phyloP scores from a whole-genome alignment of 768 basidiomycete genomes.

The Mycena haematopus region DNA sequence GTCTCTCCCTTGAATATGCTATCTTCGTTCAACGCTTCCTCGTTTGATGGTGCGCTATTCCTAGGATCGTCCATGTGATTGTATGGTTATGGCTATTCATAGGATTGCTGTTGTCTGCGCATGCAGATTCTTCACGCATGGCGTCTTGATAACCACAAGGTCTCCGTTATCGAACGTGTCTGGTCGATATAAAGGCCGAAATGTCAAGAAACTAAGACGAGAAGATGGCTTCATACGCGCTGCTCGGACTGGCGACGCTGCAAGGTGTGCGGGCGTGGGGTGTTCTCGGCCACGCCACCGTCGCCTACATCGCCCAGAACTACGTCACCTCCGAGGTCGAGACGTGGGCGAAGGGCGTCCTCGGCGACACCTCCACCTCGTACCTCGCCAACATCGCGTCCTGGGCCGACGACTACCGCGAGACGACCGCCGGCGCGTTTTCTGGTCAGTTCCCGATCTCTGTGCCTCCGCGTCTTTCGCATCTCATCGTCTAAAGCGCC shows the following conservation, averaged over 20 bases:
- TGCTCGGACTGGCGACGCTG: constrained; percentile 10
- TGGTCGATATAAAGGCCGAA: background rate
- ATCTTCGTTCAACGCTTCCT: no score
- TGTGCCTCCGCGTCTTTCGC: no score
- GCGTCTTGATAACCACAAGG: background rate
- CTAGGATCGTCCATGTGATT: background rate
- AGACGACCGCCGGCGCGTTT: constrained; percentile 19
- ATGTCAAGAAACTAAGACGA: background rate
- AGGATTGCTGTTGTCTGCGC: no score
- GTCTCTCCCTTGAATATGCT: no score
- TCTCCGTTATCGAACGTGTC: background rate
- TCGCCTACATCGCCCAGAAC: constrained; percentile 31
- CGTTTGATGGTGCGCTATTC: no score
- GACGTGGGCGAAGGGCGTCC: constrained; percentile 30
- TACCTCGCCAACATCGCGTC: constrained; percentile 37
- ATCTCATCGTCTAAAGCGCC: background rate
- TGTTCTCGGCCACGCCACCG: constrained; percentile 32
- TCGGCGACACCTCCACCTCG: constrained; percentile 19
- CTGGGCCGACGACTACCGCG: constrained; percentile 28
- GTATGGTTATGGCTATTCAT: no score
- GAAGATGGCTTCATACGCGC: constrained; percentile 3
- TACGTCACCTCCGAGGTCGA: constrained; percentile 34
- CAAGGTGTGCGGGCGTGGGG: constrained; percentile 32
- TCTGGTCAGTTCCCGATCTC: background rate
- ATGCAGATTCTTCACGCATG: no score